A percentile compares a stretch with the other conserved stretches of the same genome.
These are phyloP conservation scores for Penicillium concentricum DNA, from an alignment of 2,329 filamentous ascomycete species.

Conservation along the genomic window DNA sequence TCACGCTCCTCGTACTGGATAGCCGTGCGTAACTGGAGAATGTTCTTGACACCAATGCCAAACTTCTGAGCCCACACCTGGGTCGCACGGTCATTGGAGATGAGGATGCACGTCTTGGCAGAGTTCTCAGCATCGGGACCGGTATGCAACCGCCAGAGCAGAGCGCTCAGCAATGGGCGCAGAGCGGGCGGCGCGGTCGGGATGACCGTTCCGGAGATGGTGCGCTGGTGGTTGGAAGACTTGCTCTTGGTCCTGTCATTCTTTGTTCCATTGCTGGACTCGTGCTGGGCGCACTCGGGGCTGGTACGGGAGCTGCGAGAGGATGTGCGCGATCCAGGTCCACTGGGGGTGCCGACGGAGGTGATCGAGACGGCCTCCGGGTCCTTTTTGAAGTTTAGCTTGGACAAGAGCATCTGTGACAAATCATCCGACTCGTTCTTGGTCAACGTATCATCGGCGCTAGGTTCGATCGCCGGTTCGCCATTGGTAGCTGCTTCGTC, in stretches of 20 bases:
- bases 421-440: constrained; percentile 36
- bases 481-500: constrained; percentile 18
- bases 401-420: constrained; percentile 49
- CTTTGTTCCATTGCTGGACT: constrained; percentile 24
- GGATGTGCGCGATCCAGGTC: constrained; percentile 44
- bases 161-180: constrained; percentile 45
- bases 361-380: constrained; percentile 39
- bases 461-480: constrained; percentile 18
- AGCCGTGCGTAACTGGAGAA: constrained; percentile 48
- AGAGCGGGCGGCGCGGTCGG: constrained; percentile 41
- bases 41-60: constrained; percentile 48
- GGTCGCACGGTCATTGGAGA: constrained; percentile 45
- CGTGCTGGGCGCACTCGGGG: constrained; percentile 40
- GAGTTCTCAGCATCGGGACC: constrained; percentile 33
- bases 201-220: constrained; percentile 34
- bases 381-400: constrained; percentile 48
- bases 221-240: constrained; percentile 31
- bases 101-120: constrained; percentile 41
- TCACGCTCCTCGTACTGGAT: constrained; percentile 49
- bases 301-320: constrained; percentile 48
- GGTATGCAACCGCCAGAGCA: constrained; percentile 47
- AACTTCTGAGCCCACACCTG: constrained; percentile 50
- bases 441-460: constrained; percentile 14
- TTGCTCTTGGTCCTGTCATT: constrained; percentile 22
- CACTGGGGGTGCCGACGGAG: constrained; percentile 44